Percentiles rank a stretch among this genome's conserved stretches.
Conservation (phyloP, 371 early-diverging fungal genomes). For the Mucor indicus region DNA sequence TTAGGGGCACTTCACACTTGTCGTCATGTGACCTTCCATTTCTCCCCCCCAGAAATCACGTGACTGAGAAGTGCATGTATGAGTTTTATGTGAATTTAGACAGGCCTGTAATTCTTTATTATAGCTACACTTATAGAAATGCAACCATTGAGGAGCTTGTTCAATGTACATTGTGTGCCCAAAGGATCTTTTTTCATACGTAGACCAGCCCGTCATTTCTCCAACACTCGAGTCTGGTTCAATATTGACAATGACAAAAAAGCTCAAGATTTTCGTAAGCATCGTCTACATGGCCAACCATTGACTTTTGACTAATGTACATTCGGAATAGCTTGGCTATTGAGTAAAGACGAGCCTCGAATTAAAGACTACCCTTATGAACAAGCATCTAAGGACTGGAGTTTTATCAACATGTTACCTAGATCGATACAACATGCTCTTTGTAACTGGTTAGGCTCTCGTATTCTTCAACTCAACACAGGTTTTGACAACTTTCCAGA, state of each 20-base stretch:
- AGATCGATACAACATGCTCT: constrained; percentile 40
- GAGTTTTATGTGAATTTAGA: too few relatives aligned
- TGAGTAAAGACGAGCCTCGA: constrained; percentile 40
- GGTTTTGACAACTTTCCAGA: constrained; percentile 55
- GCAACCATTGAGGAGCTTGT: too few relatives aligned
- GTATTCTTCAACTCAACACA: constrained; percentile 51
- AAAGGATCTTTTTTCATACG: neutral
- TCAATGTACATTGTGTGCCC: too few relatives aligned
- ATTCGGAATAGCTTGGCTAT: constrained; percentile 47
- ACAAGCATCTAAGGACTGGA: constrained; percentile 37
- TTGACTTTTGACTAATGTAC: neutral
- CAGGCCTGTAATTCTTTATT: too few relatives aligned
- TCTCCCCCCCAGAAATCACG: too few relatives aligned
- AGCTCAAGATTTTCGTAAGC: constrained; percentile 18
- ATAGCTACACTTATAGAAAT: too few relatives aligned
- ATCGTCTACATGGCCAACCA: neutral
- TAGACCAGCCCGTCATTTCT: neutral
- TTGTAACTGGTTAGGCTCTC: constrained; percentile 44
- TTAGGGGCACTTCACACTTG: too few relatives aligned
- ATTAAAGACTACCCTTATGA: constrained; percentile 53
- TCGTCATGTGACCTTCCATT: too few relatives aligned
- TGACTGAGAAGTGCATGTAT: too few relatives aligned
- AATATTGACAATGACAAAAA: neutral
- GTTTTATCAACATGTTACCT: constrained; percentile 44
- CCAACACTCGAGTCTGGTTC: neutral